Conservation (phyloP, 225 moss, liverwort and hornwort species). For the Ulota crispa region DNA sequence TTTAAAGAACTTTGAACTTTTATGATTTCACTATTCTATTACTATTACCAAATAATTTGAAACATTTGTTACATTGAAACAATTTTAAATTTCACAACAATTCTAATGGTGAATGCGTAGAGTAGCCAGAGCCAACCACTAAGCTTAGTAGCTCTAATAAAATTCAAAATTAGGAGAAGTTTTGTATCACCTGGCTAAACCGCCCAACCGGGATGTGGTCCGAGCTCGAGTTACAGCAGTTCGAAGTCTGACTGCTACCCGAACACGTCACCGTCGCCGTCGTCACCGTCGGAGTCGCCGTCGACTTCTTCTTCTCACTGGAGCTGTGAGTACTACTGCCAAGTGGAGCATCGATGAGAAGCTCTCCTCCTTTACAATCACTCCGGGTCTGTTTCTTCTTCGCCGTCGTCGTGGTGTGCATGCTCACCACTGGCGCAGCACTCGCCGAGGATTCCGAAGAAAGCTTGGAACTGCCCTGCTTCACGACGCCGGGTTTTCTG, state of each 20-base stretch:
- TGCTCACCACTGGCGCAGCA: background rate
- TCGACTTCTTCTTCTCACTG: background rate
- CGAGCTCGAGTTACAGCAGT: background rate
- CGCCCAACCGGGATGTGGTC: slow-evolving; percentile 8
- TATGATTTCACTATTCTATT: no score
- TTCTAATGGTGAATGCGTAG: no score
- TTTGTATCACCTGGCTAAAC: slow-evolving; percentile 28
- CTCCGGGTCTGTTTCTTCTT: background rate
- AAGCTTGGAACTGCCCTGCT: background rate
- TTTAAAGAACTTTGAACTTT: no score
- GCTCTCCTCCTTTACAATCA: background rate
- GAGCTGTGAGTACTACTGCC: background rate
- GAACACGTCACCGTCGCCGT: background rate
- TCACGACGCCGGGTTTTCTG: background rate
- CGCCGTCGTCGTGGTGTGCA: background rate
- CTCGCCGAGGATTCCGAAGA: background rate
- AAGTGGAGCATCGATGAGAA: background rate
- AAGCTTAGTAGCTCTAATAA: no score
- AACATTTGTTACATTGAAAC: no score
- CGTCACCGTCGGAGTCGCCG: background rate
- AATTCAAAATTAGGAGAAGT: no score
- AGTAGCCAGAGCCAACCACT: no score
- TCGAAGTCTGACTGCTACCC: background rate
- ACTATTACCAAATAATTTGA: no score
- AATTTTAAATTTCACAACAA: no score